Evolutionary conservation across 768 basidiomycete genomes (phyloP).

Genomic region (Serendipita sp.): DNA sequence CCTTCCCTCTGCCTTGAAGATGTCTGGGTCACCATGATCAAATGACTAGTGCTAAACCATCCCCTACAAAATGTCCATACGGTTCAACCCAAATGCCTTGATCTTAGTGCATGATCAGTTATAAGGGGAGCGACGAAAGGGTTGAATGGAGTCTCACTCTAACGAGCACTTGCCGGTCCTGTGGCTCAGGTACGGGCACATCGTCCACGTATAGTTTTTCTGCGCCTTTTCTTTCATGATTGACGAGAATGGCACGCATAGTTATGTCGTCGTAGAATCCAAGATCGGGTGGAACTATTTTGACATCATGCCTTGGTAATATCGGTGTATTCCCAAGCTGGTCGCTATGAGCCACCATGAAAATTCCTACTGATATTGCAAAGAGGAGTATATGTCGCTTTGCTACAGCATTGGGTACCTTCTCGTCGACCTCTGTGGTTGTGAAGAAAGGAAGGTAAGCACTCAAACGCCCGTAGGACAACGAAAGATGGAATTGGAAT

Average conservation of each 20-base stretch:
- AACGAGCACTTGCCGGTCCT: slow-evolving; percentile 52
- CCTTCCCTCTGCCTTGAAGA: slow-evolving; percentile 17
- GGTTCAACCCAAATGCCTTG: slow-evolving; percentile 74
- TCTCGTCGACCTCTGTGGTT: no score
- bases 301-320: no score
- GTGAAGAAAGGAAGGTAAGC: no score
- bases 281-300: no score
- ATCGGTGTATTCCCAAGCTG: no score
- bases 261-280: background rate
- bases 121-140: background rate
- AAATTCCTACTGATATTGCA: no score
- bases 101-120: slow-evolving; percentile 27
- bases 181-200: slow-evolving; percentile 40
- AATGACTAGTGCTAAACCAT: slow-evolving; percentile 25
- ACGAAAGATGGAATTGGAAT: no score
- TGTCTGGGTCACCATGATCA: background rate
- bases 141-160: slow-evolving; percentile 32
- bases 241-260: slow-evolving; percentile 72
- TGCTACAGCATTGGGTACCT: no score
- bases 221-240: slow-evolving; percentile 54
- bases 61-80: slow-evolving; percentile 68
- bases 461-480: no score
- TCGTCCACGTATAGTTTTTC: slow-evolving; percentile 71
- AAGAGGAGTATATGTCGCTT: no score
- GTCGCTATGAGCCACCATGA: no score